Evolutionary conservation across 495 filamentous ascomycete genomes (phyloP).

Genomic region (Aspergillus bridgeri): DNA sequence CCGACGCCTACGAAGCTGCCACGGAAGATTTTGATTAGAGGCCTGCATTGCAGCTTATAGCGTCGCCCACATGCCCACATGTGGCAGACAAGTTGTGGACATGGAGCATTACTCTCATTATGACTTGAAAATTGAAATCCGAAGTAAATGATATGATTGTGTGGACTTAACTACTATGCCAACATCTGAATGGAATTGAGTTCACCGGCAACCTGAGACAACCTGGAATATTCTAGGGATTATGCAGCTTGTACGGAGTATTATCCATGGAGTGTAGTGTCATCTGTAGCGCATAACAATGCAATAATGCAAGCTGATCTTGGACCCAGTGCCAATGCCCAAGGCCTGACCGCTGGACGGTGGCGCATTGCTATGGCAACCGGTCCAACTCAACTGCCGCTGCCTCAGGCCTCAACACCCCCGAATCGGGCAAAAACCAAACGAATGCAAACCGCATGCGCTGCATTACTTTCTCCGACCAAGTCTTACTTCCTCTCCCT

Average conservation of each 20-base stretch:
- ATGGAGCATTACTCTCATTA: not conserved
- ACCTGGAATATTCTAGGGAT: no score
- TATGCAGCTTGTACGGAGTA: not conserved
- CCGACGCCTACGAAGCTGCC: conserved; percentile 29
- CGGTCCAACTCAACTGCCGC: conserved; percentile 3
- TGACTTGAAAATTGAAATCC: not conserved
- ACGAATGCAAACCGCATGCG: conserved; percentile 5
- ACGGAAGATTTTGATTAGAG: conserved; percentile 36
- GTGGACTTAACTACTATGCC: not conserved
- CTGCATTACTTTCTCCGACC: not conserved
- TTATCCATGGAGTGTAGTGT: not conserved
- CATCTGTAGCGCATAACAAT: not conserved
- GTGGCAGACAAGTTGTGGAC: not conserved
- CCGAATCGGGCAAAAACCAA: conserved; percentile 22
- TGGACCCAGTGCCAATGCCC: not conserved
- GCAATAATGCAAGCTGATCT: not conserved
- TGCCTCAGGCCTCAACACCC: conserved; percentile 22
- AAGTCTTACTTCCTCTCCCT: not conserved
- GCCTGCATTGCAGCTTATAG: not conserved
- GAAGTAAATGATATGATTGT: not conserved
- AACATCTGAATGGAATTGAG: not conserved
- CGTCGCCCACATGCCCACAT: not conserved
- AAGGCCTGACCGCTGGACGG: not conserved
- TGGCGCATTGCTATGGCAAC: conserved; percentile 31
- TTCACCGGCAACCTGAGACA: not conserved